Base-by-base conservation (phyloP, 2,329 filamentous ascomycete species). In the Neurospora crassa region DNA sequence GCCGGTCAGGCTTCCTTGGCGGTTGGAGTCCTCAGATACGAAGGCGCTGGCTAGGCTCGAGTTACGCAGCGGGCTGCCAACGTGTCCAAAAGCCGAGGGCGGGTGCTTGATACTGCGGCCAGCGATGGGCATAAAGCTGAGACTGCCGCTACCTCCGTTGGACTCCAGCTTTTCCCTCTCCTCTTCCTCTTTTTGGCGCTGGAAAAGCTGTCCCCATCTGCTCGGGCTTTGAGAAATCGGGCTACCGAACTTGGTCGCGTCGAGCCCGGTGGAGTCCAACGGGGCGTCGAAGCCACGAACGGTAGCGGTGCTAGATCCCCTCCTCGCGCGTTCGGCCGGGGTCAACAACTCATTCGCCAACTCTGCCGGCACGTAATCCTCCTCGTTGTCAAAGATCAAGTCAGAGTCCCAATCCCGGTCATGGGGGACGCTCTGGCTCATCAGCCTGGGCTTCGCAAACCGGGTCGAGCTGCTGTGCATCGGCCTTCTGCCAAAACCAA, bases 331-430 rank as follows among this genome's bases (percentile, higher is more conserved):
- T 77, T 91, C 89, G 16, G 88, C 87, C 1, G 89, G 88, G 3
- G 89, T 91, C 75, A 91, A 80, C 16, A 91, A 83, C 72, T 91
- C 89, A 75, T 89, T 81, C 8, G 80, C 88, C 43, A 91, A 81
- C 71, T 89, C 87, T 73, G 88, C 91, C 0, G 95, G 96, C 11
- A 98, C 85, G 77, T 96, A 92, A 77, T 97, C 94, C 77, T 97
- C 94, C 79, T 97, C 93, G 16, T 63, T 63, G 16, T 63, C 53
- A 76, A 96, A 95, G 40, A 91, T 88, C 77, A 96, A 96, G 71
- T 87, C 85, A 71, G 84, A 80, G 68, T 89, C 87, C 89, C 89
- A 90, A 76, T 90, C 89, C 71, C 84, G 84, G 74, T 90, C 88
- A 83, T 84, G 89, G 74, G 89, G 89, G 84, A 89, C 77, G 86